phyloP scores from a whole-genome alignment of 441 rosid genomes.

The Hypseocharis bilobata region DNA sequence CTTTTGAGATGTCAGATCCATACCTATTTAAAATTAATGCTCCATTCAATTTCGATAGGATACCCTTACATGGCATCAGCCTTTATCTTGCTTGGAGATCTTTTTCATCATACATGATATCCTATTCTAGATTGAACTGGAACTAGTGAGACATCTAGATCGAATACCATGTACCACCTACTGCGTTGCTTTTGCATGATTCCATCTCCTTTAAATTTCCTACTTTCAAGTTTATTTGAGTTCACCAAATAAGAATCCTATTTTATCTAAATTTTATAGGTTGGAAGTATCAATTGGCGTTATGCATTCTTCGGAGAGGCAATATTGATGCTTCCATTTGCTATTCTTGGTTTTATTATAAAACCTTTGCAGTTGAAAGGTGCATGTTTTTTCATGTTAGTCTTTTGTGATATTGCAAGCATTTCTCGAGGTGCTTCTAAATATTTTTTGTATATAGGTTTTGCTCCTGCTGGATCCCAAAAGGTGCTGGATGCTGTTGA shows the following conservation, averaged over 20 bases:
- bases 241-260: conserved; percentile 4
- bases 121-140: too few species aligned
- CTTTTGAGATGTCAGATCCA: too few species aligned
- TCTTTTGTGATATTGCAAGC: conserved; percentile 1
- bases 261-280: conserved; percentile 31
- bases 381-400: conserved; percentile 19
- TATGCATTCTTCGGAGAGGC: conserved; percentile 85
- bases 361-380: conserved; percentile 89
- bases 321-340: conserved; percentile 71
- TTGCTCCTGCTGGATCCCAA: conserved; percentile 39
- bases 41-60: too few species aligned
- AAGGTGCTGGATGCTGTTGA: conserved; percentile 33
- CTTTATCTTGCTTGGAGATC: too few species aligned
- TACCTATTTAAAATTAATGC: too few species aligned
- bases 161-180: too few species aligned
- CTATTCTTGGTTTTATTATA: conserved; percentile 53
- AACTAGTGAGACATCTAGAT: too few species aligned
- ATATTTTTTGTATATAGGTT: conserved; percentile 44
- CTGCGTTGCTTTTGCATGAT: too few species aligned
- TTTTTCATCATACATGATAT: too few species aligned
- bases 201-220: too few species aligned
- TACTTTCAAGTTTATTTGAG: neutral
- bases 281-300: conserved; percentile 69
- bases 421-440: conserved; percentile 14
- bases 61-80: too few species aligned